These are phyloP conservation scores for Eutypella sp. DNA, from an alignment of 2,329 filamentous ascomycete genomes.

Conservation along the genomic window DNA sequence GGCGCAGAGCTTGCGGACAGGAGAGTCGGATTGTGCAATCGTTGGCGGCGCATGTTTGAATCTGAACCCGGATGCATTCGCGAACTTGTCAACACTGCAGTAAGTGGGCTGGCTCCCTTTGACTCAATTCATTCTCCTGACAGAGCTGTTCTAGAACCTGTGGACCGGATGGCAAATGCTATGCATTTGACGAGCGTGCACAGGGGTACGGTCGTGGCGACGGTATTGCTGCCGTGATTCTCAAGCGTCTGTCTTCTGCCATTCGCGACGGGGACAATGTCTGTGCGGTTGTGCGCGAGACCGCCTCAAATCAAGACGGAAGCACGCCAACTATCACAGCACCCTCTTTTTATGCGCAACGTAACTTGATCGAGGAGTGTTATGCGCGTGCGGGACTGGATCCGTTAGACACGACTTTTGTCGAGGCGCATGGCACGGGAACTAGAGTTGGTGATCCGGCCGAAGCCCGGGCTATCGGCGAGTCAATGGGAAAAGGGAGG, in stretches of 20 bases:
- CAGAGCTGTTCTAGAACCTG: constrained; percentile 7
- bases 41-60: constrained; percentile 14
- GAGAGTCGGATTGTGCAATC: constrained; percentile 13
- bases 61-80: constrained; percentile 17
- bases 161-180: constrained; percentile 11
- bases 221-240: constrained; percentile 32
- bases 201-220: constrained; percentile 41
- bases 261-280: constrained; percentile 34
- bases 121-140: no score
- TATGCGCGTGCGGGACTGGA: constrained; percentile 33
- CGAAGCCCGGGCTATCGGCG: constrained; percentile 18
- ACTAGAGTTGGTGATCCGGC: constrained; percentile 30
- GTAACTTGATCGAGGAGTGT: constrained; percentile 28
- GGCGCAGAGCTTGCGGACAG: constrained; percentile 10
- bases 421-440: constrained; percentile 19
- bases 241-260: constrained; percentile 38
- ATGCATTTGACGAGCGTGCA: constrained; percentile 31
- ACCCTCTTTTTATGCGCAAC: constrained; percentile 28
- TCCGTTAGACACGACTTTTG: constrained; percentile 16
- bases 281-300: constrained; percentile 29
- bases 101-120: no score
- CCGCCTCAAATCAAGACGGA: constrained; percentile 35
- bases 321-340: constrained; percentile 23
- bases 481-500: constrained; percentile 2
- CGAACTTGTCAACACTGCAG: constrained; percentile 6